These are phyloP conservation scores for Candida montana DNA, from an alignment of 805 yeast species.

Conservation along the genomic window DNA sequence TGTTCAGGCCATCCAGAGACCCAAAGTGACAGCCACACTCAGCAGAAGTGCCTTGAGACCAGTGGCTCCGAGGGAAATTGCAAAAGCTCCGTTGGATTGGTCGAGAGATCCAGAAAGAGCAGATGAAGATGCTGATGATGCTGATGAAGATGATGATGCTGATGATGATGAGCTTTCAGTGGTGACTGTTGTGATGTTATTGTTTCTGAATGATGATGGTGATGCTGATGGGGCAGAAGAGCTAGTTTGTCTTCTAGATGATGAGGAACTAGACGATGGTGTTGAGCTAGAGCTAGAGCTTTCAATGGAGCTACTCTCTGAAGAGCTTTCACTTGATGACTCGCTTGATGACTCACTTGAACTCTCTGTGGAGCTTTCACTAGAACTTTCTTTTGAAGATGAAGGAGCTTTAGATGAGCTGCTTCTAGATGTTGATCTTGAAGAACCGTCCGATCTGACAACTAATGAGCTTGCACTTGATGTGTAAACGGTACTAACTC, in stretches of 20 bases:
- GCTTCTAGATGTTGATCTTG: constrained; percentile 2
- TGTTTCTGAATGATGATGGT: neutral
- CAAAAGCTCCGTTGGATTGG: constrained; percentile 9
- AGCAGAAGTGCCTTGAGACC: constrained; percentile 11
- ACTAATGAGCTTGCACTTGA: constrained; percentile 8
- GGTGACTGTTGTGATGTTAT: neutral
- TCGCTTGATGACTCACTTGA: too few species aligned
- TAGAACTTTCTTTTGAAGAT: too few species aligned
- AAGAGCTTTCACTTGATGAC: too few species aligned
- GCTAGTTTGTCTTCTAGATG: neutral
- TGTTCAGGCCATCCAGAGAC: constrained; percentile 3
- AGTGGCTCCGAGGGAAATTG: constrained; percentile 5
- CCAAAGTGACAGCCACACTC: constrained; percentile 6
- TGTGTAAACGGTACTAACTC: constrained; percentile 7
- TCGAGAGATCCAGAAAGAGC: constrained; percentile 17
- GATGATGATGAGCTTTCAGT: constrained; percentile 9
- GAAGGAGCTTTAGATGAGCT: neutral
- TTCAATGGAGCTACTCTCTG: too few species aligned
- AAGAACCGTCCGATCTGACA: constrained; percentile 10
- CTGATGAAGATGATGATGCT: constrained; percentile 13
- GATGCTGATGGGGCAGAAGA: neutral
- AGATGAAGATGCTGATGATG: constrained; percentile 12
- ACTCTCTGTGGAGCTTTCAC: too few species aligned
- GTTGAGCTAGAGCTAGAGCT: too few species aligned
- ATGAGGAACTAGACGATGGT: neutral